These are phyloP conservation scores for Thermoascus crustaceus DNA, from an alignment of 2,329 filamentous ascomycete genomes.

Conservation along the genomic window DNA sequence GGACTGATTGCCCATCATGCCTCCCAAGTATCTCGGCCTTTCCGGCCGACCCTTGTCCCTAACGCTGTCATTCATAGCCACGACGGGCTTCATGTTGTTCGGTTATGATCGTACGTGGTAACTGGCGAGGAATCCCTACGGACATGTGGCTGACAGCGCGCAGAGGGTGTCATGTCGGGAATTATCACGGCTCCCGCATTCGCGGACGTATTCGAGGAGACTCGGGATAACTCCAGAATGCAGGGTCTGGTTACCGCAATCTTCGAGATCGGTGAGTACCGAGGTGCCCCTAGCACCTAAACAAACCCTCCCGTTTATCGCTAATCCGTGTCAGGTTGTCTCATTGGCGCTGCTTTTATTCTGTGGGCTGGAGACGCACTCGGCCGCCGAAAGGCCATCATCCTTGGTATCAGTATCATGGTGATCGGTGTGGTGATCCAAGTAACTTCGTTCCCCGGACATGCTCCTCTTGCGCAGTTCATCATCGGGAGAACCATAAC, in stretches of 20 bases:
- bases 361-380: conserved; percentile 18
- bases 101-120: conserved; percentile 44
- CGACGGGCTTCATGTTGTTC: conserved; percentile 51
- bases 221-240: conserved; percentile 30
- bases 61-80: conserved; percentile 28
- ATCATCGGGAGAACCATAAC: conserved; percentile 42
- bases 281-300: not conserved
- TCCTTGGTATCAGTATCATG: conserved; percentile 46
- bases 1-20: not conserved
- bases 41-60: not conserved
- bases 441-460: conserved; percentile 8
- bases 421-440: conserved; percentile 19
- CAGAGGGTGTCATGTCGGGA: conserved; percentile 18
- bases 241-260: conserved; percentile 44
- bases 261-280: conserved; percentile 41
- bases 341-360: conserved; percentile 20
- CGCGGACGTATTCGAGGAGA: conserved; percentile 14
- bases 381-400: conserved; percentile 35
- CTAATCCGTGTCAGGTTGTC: conserved; percentile 13
- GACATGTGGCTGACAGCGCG: not conserved
- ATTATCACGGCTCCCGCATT: conserved; percentile 16
- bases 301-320: not conserved
- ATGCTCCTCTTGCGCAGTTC: conserved; percentile 38
- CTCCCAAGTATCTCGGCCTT: not conserved
- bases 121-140: not conserved